These are phyloP conservation scores for Zizania palustris DNA, from an alignment of 202 grass and related monocot species.

Conservation along the genomic window DNA sequence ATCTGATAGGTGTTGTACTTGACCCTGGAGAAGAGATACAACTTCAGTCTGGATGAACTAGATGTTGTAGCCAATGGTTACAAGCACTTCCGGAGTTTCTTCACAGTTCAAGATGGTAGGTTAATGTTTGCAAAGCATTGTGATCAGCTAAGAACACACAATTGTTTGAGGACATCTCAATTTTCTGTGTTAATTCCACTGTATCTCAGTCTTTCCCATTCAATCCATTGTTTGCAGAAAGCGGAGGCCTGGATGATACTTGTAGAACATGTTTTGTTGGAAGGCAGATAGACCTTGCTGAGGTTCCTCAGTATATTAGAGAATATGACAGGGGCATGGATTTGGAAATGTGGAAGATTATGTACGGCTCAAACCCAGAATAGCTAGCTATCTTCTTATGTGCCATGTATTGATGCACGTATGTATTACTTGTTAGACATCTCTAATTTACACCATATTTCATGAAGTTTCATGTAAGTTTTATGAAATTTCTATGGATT, in stretches of 20 bases:
- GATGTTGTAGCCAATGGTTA: constrained; percentile 80
- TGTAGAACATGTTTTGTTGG: constrained; percentile 42
- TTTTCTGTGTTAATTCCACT: not conserved
- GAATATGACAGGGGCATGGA: constrained; percentile 74
- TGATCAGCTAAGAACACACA: not conserved
- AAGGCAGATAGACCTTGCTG: constrained; percentile 52
- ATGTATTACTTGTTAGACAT: no score
- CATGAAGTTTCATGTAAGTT: no score
- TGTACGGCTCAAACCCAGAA: constrained; percentile 15
- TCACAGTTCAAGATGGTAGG: constrained; percentile 44
- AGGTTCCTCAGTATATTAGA: constrained; percentile 72
- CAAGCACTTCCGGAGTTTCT: constrained; percentile 64
- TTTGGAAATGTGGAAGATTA: constrained; percentile 69
- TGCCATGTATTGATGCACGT: no score
- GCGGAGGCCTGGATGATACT: not conserved
- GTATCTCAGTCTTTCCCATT: not conserved
- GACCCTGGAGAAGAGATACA: constrained; percentile 87
- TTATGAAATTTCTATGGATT: no score
- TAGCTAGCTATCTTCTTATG: not conserved
- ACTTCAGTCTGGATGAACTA: constrained; percentile 73
- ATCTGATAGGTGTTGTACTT: constrained; percentile 69
- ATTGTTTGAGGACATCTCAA: not conserved
- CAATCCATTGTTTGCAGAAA: constrained; percentile 37
- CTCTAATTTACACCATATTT: no score
- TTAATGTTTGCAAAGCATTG: not conserved